Evolutionary conservation across 164 flowering plant species (phyloP).

Genomic region (Vitis cinerea): DNA sequence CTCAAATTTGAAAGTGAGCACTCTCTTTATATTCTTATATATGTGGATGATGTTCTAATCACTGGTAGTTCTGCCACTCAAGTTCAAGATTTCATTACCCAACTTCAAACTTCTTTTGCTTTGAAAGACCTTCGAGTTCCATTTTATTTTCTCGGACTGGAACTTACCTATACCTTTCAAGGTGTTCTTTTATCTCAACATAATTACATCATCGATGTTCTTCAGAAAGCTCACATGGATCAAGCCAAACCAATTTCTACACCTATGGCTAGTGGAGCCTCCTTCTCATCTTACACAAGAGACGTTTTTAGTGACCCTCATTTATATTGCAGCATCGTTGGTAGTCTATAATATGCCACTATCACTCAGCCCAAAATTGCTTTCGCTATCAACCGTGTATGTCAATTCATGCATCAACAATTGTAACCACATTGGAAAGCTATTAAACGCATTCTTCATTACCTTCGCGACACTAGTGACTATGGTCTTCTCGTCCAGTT

Average conservation of each 20-base stretch:
- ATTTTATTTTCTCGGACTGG: too few relatives aligned
- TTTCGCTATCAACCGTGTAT: neutral
- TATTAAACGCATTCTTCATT: conserved; percentile 11
- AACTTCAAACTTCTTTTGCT: too few relatives aligned
- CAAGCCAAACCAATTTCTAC: neutral
- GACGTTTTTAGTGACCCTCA: neutral
- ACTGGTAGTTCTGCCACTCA: too few relatives aligned
- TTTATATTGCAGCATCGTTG: neutral
- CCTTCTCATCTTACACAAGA: too few relatives aligned
- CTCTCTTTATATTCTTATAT: too few relatives aligned
- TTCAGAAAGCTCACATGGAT: neutral
- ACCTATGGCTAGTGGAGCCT: neutral
- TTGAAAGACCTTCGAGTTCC: too few relatives aligned
- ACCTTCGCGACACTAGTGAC: neutral
- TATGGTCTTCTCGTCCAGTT: neutral
- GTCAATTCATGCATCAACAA: neutral
- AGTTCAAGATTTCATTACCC: too few relatives aligned
- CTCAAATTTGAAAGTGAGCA: too few relatives aligned
- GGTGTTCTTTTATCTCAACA: neutral
- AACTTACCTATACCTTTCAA: too few relatives aligned
- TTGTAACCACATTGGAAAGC: conserved; percentile 11
- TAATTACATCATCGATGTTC: neutral
- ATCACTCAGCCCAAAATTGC: neutral
- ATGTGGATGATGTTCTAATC: too few relatives aligned
- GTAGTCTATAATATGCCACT: conserved; percentile 1